Base-by-base conservation (phyloP, 495 filamentous ascomycete genomes). In the Talaromyces ruber region DNA sequence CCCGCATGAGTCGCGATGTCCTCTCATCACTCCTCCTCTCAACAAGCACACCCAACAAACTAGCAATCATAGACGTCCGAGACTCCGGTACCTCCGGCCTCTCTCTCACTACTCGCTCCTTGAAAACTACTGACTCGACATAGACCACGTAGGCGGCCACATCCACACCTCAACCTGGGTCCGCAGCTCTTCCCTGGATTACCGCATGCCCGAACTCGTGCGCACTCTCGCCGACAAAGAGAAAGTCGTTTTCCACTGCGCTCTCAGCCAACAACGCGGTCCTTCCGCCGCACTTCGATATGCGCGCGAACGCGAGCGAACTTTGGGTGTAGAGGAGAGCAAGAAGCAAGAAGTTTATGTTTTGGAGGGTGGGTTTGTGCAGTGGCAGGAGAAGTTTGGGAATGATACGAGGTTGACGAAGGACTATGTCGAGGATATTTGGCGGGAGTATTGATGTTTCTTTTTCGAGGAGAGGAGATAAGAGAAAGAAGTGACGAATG, bases 131-230 rank as follows among this genome's bases (percentile, higher is more conserved):
- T 52, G 18, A 45, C 39, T 45, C 2, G 43, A 47, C 43, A 47
- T 18, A 90, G 94, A 98, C 70, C 88, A 95, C 76, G 81, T 97
- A 60, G 94, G 94, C 67, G 94, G 94, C 62, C 94, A 98, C 78
- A 98, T 98, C 62, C 62, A 60, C 56, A 71, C 75, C 37, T 89
- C 88, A 21, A 81, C 80, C 34, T 90, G 96, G 79, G 81, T 90
- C 39, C 93, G 95, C 6, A 90, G 83, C 60, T 75, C 71, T 37
- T 81, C 82, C 3, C 83, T 96, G 32, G 90, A 95, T 68, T 79
- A 84, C 71, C 84, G 80, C 62, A 81, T 93, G 63, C 91, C 94
- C 0, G 90, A 91, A 64, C 84, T 98, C 28, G 82, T 96, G 3
- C 87, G 89, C 58, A 86, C 83, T 59, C 83, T 97, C 30, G 73